Evolutionary conservation across 176 grass and related monocot species (phyloP), one percentile per base, ranked within the genome.

Genomic region (Dactylis glomerata): DNA sequence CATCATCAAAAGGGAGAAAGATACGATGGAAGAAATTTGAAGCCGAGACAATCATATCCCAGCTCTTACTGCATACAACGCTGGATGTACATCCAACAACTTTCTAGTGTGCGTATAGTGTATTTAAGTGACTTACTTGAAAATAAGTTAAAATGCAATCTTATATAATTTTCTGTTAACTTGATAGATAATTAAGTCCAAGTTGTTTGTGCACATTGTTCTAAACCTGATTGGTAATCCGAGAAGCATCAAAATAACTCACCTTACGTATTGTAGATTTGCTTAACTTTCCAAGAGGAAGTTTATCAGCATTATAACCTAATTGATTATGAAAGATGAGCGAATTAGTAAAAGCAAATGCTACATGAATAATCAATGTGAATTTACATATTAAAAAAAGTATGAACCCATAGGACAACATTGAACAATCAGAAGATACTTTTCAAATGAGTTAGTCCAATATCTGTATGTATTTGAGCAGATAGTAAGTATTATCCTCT

Each of bases 221-320:
- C 16, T 47, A 50, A 32, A 20, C 32, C n/a, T 45, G 44, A 66
- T 55, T 65, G 22, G 45, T 50, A 82, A 63, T 33, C 42, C 26
- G 1, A 46, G 55, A 88, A 78, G 34, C 22, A 26, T 32, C 20
- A 67, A 73, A 17, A 4, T 12, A 85, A 40, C 87, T 82, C 7
- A 97, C 92, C 95, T 97, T 93, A 44, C 90, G 75, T 86, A 97
- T 92, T 75, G 91, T 97, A 75, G 95, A 92, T 85, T 95, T 93
- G 72, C 95, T 95, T 83, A 98, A 77, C 87, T 93, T 98, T 77
- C 95, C 95, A 76, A 95, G 92, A 68, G 92, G 95, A 70, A 98
- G 83, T 84, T 95, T 98, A 58, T 98, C 91, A 68, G 92, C 92
- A 87, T 98, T 92, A 73, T 95, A 98, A 45, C 92, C 95, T 98